Evolutionary conservation across 2,329 filamentous ascomycete genomes (phyloP).

Genomic region (Ramichloridium luteum): DNA sequence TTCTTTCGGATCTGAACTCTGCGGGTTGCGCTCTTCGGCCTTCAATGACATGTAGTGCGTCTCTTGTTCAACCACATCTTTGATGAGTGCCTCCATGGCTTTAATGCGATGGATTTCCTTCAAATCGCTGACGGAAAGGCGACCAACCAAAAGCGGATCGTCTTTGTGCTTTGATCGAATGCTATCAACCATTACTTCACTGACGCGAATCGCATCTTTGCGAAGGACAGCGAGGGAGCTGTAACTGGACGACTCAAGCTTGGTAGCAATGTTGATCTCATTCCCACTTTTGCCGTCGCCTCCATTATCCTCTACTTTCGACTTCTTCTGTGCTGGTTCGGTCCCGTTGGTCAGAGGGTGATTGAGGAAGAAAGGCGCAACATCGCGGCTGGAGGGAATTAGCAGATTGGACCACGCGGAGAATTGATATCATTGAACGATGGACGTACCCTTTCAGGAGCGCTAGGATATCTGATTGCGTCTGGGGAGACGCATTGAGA

Average conservation of each 20-base stretch:
- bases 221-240: slow-evolving; percentile 30
- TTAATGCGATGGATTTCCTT: slow-evolving; percentile 23
- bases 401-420: too few relatives aligned
- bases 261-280: slow-evolving; percentile 25
- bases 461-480: slow-evolving; percentile 30
- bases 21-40: too few relatives aligned
- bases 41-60: slow-evolving; percentile 7
- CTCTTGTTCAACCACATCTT: slow-evolving; percentile 21
- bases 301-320: slow-evolving; percentile 27
- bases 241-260: slow-evolving; percentile 30
- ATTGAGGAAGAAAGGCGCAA: slow-evolving; percentile 34
- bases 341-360: slow-evolving; percentile 22
- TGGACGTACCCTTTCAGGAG: slow-evolving; percentile 29
- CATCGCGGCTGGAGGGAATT: slow-evolving; percentile 25
- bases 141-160: slow-evolving; percentile 10
- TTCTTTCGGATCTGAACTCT: too few relatives aligned
- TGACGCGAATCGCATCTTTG: slow-evolving; percentile 31
- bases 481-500: slow-evolving; percentile 9
- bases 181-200: slow-evolving; percentile 27
- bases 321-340: slow-evolving; percentile 34
- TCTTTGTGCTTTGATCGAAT: slow-evolving; percentile 19
- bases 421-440: too few relatives aligned
- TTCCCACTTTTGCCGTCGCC: slow-evolving; percentile 9
- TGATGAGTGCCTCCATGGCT: slow-evolving; percentile 18
- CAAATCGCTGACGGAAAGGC: slow-evolving; percentile 27